These are phyloP conservation scores for Fusarium palustre DNA, from an alignment of 2,329 filamentous ascomycete species.

Conservation along the genomic window DNA sequence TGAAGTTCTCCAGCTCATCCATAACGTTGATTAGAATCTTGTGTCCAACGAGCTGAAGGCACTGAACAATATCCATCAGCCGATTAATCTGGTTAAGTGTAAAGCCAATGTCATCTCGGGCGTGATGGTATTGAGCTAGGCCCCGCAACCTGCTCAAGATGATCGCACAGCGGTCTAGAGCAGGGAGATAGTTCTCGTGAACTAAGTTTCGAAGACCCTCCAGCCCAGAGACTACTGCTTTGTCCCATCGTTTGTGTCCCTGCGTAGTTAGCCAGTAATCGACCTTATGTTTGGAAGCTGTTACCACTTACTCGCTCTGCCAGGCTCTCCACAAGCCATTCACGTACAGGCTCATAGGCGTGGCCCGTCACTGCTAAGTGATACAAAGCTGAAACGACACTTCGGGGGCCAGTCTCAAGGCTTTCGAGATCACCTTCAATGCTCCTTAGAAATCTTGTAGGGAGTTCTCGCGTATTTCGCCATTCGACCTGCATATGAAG, in stretches of 20 bases:
- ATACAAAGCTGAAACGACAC: constrained; percentile 81
- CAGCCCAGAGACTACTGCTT: constrained; percentile 81
- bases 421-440: constrained; percentile 80
- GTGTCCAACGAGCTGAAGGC: constrained; percentile 79
- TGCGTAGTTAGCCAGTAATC: constrained; percentile 52
- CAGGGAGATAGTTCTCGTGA: constrained; percentile 90
- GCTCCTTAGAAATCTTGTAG: constrained; percentile 79
- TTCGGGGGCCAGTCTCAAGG: constrained; percentile 64
- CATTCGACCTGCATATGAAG: constrained; percentile 84
- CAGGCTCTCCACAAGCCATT: constrained; percentile 90
- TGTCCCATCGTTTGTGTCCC: constrained; percentile 97
- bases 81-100: constrained; percentile 71
- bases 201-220: constrained; percentile 80
- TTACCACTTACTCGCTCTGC: constrained; percentile 73
- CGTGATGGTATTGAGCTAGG: constrained; percentile 82
- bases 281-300: constrained; percentile 13
- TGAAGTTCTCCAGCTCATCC: constrained; percentile 82
- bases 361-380: constrained; percentile 88
- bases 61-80: constrained; percentile 77
- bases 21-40: constrained; percentile 77
- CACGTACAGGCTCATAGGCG: constrained; percentile 78
- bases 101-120: constrained; percentile 74
- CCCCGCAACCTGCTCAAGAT: constrained; percentile 86
- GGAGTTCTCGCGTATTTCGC: constrained; percentile 83
- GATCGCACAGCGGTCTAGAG: constrained; percentile 83